These are phyloP conservation scores for Lagerstroemia speciosa DNA, from an alignment of 345 rosid species.

Conservation along the genomic window DNA sequence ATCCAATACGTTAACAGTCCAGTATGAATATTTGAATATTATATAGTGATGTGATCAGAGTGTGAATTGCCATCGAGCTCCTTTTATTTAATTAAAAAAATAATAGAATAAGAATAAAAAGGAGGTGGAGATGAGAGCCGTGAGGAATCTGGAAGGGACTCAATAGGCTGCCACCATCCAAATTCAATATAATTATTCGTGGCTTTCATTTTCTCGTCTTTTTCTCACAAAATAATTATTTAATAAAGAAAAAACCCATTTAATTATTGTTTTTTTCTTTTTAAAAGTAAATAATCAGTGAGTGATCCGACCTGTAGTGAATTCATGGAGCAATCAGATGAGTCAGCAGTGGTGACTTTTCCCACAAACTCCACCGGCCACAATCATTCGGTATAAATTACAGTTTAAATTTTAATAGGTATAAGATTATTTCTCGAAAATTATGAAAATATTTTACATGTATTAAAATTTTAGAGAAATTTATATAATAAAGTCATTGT, in stretches of 20 bases:
- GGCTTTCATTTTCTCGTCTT: slow-evolving; percentile 10
- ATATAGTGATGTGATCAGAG: too few species aligned
- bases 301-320: background rate
- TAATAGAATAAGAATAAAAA: background rate
- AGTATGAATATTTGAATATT: too few species aligned
- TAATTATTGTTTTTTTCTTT: background rate
- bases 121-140: slow-evolving; percentile 20
- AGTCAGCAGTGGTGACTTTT: slow-evolving; percentile 1
- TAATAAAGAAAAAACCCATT: background rate
- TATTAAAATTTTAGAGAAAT: too few species aligned
- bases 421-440: too few species aligned
- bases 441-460: too few species aligned
- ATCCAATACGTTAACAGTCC: too few species aligned
- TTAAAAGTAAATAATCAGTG: background rate
- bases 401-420: too few species aligned
- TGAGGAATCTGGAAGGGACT: slow-evolving; percentile 31
- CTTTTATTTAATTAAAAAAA: too few species aligned
- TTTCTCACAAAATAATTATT: background rate
- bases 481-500: too few species aligned
- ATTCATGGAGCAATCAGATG: background rate
- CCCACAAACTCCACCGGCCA: background rate
- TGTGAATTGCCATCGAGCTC: background rate
- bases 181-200: background rate
- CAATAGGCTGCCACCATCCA: background rate
- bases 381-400: too few species aligned